Conservation (phyloP, 2,329 filamentous ascomycete genomes). For the Davidsoniella eucalypti region DNA sequence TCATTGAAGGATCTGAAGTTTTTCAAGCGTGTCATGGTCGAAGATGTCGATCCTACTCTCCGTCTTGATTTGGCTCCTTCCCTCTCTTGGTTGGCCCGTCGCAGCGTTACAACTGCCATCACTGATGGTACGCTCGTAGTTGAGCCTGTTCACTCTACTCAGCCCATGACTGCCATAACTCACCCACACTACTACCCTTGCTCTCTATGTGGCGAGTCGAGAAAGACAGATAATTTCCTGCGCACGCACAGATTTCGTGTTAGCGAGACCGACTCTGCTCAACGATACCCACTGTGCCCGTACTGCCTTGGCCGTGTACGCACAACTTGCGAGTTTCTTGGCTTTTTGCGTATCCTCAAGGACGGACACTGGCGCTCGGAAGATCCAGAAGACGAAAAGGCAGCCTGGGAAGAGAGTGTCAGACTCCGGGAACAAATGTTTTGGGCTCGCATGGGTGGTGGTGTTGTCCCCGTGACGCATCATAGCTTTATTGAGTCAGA, state of each 20-base stretch:
- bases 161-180: conserved; percentile 30
- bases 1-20: conserved; percentile 79
- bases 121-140: conserved; percentile 76
- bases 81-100: conserved; percentile 81
- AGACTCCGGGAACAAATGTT: conserved; percentile 88
- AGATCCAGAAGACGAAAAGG: conserved; percentile 66
- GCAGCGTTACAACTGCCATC: conserved; percentile 68
- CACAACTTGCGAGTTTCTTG: conserved; percentile 81
- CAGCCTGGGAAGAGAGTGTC: conserved; percentile 89
- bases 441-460: conserved; percentile 83
- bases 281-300: conserved; percentile 75
- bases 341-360: conserved; percentile 78
- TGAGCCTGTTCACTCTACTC: conserved; percentile 58
- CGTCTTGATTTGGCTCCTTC: conserved; percentile 79
- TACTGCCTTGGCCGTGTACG: conserved; percentile 75
- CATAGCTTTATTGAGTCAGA: neutral
- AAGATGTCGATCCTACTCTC: conserved; percentile 90
- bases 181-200: conserved; percentile 51
- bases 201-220: conserved; percentile 72
- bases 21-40: conserved; percentile 73
- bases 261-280: conserved; percentile 70
- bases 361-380: conserved; percentile 84
- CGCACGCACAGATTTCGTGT: conserved; percentile 80
- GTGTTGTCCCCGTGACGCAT: conserved; percentile 52
- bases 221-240: conserved; percentile 53